Evolutionary conservation across 2,329 filamentous ascomycete species (phyloP).

Genomic region (Colletotrichum simmondsii): DNA sequence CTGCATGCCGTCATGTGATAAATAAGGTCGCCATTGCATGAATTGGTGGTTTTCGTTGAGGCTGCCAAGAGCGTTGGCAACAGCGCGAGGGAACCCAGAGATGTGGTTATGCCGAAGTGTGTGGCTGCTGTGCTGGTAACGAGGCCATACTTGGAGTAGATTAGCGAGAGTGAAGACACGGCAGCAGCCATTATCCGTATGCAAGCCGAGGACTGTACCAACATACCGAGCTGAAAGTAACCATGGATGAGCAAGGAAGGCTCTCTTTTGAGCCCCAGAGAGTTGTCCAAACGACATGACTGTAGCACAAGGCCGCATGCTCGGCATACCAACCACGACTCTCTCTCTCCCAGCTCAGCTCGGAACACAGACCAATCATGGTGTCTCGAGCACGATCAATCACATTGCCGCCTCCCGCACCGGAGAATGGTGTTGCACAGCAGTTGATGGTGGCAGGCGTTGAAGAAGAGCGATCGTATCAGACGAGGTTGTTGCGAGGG

Average conservation of each 20-base stretch:
- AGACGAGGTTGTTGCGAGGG: neutral
- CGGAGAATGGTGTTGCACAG: constrained; percentile 5
- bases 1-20: neutral
- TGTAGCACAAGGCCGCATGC: constrained; percentile 10
- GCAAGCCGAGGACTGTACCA: constrained; percentile 6
- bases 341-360: neutral
- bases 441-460: constrained; percentile 10
- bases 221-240: constrained; percentile 6
- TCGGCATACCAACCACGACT: neutral
- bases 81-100: neutral
- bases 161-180: constrained; percentile 30
- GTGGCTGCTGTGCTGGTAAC: constrained; percentile 21
- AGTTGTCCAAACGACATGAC: neutral
- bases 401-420: constrained; percentile 4
- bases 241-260: neutral
- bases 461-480: neutral
- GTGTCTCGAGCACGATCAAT: neutral
- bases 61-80: neutral
- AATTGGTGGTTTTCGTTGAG: neutral
- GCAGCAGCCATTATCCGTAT: constrained; percentile 19
- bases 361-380: neutral
- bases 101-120: constrained; percentile 21
- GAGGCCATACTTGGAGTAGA: constrained; percentile 32
- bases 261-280: neutral
- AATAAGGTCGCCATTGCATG: neutral